phyloP scores from a whole-genome alignment of 1,139 yeast species.

The Pichia inconspicua region DNA sequence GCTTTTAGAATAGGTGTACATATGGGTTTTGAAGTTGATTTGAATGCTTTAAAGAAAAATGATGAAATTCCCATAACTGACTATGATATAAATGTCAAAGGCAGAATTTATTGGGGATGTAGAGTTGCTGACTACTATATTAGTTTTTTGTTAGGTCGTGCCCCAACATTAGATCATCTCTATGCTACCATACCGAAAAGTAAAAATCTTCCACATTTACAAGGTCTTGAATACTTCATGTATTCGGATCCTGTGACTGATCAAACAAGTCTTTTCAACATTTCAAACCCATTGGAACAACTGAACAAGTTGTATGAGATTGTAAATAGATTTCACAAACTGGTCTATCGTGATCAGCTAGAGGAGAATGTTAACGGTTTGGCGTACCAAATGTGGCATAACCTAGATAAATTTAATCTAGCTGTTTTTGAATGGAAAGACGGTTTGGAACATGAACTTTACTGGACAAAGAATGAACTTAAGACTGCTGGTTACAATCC shows the following conservation, averaged over 20 bases:
- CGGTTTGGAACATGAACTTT: not conserved
- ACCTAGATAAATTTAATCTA: constrained; percentile 5
- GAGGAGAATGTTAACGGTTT: not conserved
- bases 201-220: constrained; percentile 7
- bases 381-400: not conserved
- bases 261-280: constrained; percentile 1
- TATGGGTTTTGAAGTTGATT: constrained; percentile 7
- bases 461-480: constrained; percentile 7
- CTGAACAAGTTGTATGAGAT: constrained; percentile 1
- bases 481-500: constrained; percentile 5
- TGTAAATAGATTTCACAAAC: constrained; percentile 2
- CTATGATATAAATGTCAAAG: constrained; percentile 7
- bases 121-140: constrained; percentile 8
- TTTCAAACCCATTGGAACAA: constrained; percentile 7
- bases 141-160: constrained; percentile 7
- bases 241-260: constrained; percentile 5
- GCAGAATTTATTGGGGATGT: constrained; percentile 13
- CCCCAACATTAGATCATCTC: constrained; percentile 4
- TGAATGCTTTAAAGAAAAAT: not conserved
- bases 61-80: constrained; percentile 1
- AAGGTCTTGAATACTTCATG: constrained; percentile 8
- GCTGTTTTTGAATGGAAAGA: constrained; percentile 8
- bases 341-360: not conserved
- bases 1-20: constrained; percentile 11
- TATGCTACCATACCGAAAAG: constrained; percentile 6